A percentile compares a stretch with the other conserved stretches of the same genome.
Evolutionary conservation across 495 filamentous ascomycete species (phyloP).

Genomic region (Xylaria curta): DNA sequence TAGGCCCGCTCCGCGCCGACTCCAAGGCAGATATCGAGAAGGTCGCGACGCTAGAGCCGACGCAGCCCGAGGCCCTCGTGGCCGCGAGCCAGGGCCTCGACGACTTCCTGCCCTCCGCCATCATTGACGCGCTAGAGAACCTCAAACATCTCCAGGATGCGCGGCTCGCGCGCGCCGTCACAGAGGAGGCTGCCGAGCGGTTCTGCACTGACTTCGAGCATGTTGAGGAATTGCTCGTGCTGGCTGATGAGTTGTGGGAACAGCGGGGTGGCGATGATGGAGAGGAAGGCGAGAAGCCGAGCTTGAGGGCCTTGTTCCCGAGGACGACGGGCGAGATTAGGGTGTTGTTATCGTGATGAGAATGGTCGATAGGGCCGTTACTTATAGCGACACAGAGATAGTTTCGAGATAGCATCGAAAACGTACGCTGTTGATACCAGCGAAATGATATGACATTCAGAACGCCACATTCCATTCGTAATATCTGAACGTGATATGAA

Average conservation of each 20-base stretch:
- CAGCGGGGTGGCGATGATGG: slow-evolving; percentile 43
- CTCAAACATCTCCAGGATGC: slow-evolving; percentile 74
- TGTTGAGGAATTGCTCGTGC: slow-evolving; percentile 68
- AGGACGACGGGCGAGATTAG: slow-evolving; percentile 85
- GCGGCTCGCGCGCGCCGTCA: slow-evolving; percentile 72
- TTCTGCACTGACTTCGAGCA: slow-evolving; percentile 94
- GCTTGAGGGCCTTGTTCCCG: slow-evolving; percentile 74
- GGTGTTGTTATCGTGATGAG: slow-evolving; percentile 66
- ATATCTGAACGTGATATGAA: background rate
- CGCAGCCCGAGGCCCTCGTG: slow-evolving; percentile 68
- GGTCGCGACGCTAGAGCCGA: slow-evolving; percentile 52
- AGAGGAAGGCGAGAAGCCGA: slow-evolving; percentile 43
- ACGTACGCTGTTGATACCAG: background rate
- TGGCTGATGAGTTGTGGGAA: slow-evolving; percentile 52
- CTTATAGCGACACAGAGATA: background rate
- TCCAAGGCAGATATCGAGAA: slow-evolving; percentile 47
- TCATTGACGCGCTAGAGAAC: slow-evolving; percentile 88
- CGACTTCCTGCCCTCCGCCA: slow-evolving; percentile 86
- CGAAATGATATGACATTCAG: background rate
- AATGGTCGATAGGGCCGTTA: background rate
- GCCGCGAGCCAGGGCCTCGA: slow-evolving; percentile 79
- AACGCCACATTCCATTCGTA: background rate
- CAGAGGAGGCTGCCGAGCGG: slow-evolving; percentile 79
- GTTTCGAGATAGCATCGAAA: background rate
- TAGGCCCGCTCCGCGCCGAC: slow-evolving; percentile 45